phyloP scores from a whole-genome alignment of 1,284 basidiomycete species.

The Inonotus hispidus region DNA sequence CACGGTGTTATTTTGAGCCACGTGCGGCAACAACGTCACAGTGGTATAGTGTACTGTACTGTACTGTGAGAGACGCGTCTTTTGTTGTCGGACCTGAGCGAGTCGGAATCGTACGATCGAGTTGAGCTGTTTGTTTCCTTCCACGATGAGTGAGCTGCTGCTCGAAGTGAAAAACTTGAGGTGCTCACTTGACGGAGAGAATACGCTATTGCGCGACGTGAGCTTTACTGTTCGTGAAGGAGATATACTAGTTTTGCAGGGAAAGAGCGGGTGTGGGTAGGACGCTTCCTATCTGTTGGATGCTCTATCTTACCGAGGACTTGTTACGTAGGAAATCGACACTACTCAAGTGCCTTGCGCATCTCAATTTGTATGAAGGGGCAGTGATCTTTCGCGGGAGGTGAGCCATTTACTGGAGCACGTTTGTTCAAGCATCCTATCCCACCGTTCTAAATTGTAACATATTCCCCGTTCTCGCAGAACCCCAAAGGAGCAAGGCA shows the following conservation, averaged over 20 bases:
- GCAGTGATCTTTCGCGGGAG: slow-evolving; percentile 59
- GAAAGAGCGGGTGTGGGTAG: slow-evolving; percentile 67
- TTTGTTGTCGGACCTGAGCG: too few relatives aligned
- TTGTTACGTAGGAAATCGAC: slow-evolving; percentile 62
- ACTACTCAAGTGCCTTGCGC: slow-evolving; percentile 75
- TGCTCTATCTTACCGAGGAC: neutral
- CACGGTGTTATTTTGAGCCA: neutral
- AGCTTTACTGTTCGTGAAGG: slow-evolving; percentile 59
- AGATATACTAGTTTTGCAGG: slow-evolving; percentile 69
- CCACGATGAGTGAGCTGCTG: slow-evolving; percentile 24
- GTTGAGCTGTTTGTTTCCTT: neutral
- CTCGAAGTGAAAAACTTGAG: slow-evolving; percentile 41
- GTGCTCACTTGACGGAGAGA: slow-evolving; percentile 38
- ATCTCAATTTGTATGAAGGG: slow-evolving; percentile 70
- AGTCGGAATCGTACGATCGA: neutral
- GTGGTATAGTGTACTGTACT: too few relatives aligned
- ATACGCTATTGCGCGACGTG: slow-evolving; percentile 50
- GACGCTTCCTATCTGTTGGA: slow-evolving; percentile 17
- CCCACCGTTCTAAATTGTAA: too few relatives aligned
- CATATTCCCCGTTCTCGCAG: slow-evolving; percentile 29
- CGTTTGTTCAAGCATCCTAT: too few relatives aligned
- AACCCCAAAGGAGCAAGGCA: slow-evolving; percentile 51
- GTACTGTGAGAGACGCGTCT: too few relatives aligned
- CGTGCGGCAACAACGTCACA: neutral
- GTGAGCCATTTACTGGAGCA: slow-evolving; percentile 35